Conservation (phyloP, 805 yeast species). For the Ogataea saltuana region DNA sequence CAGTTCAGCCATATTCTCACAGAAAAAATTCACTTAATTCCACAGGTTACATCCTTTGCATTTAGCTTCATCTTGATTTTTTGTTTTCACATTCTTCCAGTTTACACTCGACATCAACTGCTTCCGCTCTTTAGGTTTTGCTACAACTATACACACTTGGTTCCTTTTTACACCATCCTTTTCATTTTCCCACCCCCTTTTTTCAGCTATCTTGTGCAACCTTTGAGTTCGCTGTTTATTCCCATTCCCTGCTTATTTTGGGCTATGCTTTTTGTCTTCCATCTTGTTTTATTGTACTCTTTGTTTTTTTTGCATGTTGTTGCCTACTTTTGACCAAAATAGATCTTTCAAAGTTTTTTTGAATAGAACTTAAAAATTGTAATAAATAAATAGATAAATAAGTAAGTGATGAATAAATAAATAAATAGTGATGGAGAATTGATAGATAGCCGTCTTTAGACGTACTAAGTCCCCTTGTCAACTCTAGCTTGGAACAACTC, state of each 20-base stretch:
- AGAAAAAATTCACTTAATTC: slow-evolving; percentile 1
- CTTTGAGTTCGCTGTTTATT: slow-evolving; percentile 4
- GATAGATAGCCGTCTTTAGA: slow-evolving; percentile 3
- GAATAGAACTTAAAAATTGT: too few relatives aligned
- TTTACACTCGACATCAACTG: slow-evolving; percentile 8
- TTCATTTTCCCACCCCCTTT: not conserved
- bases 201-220: not conserved
- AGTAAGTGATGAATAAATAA: slow-evolving; percentile 13
- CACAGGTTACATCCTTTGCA: slow-evolving; percentile 9
- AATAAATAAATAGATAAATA: slow-evolving; percentile 1
- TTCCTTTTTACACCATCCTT: slow-evolving; percentile 3
- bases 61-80: slow-evolving; percentile 7
- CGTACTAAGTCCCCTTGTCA: slow-evolving; percentile 33
- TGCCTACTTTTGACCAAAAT: slow-evolving; percentile 5
- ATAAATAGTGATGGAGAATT: slow-evolving; percentile 13
- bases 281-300: slow-evolving; percentile 6
- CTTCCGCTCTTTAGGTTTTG: slow-evolving; percentile 6
- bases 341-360: not conserved
- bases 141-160: slow-evolving; percentile 5
- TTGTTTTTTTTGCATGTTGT: slow-evolving; percentile 9
- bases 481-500: slow-evolving; percentile 44
- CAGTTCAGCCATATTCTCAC: slow-evolving; percentile 1
- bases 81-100: not conserved
- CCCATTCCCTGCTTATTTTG: not conserved
- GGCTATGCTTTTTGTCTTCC: slow-evolving; percentile 4